Base-by-base conservation (phyloP, 1,284 basidiomycete species). In the Apiotrichum akiyoshidainum region DNA sequence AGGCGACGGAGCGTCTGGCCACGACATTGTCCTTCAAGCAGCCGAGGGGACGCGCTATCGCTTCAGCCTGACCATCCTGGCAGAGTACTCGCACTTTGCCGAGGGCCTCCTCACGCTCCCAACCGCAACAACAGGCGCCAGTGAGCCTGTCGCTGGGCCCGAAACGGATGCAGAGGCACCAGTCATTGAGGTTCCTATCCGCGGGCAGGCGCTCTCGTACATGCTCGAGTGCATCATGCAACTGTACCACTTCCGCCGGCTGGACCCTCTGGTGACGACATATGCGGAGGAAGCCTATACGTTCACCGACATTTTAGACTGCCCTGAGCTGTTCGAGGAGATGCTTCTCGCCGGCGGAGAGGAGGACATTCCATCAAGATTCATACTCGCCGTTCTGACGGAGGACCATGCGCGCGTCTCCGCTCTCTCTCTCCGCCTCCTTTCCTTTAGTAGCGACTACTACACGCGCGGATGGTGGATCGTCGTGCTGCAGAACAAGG, bases 71-170 rank as follows among this genome's bases (percentile, higher is more conserved):
- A 34, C 35, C n/a, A 48, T 37, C 13, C 47, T 48, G 9, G 47
- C 47, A 9, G n/a, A 48, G 34, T 48, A 48, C 47, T 48, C 47
- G 47, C 47, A 35, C 47, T 48, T 48, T 37, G 34, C 47, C 17
- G 47, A 35, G 34, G 34, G 47, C 8, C 17, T 48, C 14, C 31
- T 48, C 5, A 21, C 14, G 10, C 47, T 48, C 5, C 47, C 47
- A 1, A 11, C 42, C 10, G 42, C 11, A 17, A 8, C 17, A 10
- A 10, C 33, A 7, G 26, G 16, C 5, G 5, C 26, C 6, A 12
- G 5, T 7, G n/a, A 14, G 7, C 26, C 3, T n/a, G 8, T 14
- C 6, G 16, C 31, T n/a, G 46, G 7, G 4, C 26, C 16, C 16
- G 46, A 34, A 9, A 11, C 21, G 4, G 31, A 33, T 9, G 17